These are phyloP conservation scores for Fusarium praegraminearum DNA, from an alignment of 2,329 filamentous ascomycete genomes.

Conservation along the genomic window DNA sequence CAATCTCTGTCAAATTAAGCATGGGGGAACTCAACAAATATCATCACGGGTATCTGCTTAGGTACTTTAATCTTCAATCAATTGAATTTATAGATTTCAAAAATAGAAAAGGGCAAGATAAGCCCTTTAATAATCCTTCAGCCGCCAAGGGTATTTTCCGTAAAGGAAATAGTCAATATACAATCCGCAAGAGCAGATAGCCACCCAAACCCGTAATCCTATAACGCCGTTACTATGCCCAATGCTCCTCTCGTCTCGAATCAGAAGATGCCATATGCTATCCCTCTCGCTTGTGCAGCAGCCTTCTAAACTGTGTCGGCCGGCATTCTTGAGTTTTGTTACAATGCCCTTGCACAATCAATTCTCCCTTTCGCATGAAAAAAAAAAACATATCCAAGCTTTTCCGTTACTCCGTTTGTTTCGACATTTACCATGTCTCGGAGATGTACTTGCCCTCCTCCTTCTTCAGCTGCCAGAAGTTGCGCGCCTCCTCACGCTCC, in stretches of 20 bases:
- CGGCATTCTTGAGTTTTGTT: constrained; percentile 12
- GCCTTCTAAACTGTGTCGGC: constrained; percentile 39
- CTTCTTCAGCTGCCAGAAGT: constrained; percentile 94
- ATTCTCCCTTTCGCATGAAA: constrained; percentile 3
- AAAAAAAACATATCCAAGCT: constrained; percentile 3
- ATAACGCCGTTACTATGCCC: constrained; percentile 40
- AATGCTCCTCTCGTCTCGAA: constrained; percentile 30
- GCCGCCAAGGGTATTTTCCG: constrained; percentile 27
- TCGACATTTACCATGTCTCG: constrained; percentile 70
- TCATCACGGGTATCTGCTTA: background rate
- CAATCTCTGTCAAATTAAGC: background rate
- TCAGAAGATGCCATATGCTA: constrained; percentile 31
- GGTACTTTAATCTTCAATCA: background rate
- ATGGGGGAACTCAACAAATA: background rate
- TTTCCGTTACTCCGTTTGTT: background rate
- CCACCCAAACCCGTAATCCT: constrained; percentile 5
- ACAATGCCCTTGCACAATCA: constrained; percentile 1
- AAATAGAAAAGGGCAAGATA: constrained; percentile 17
- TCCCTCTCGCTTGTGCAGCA: constrained; percentile 39
- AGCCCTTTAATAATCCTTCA: constrained; percentile 10
- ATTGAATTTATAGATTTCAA: constrained; percentile 12
- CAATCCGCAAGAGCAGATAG: background rate
- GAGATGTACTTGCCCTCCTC: constrained; percentile 95
- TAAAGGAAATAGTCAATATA: constrained; percentile 25
- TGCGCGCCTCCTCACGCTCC: constrained; percentile 80